These are phyloP conservation scores for Urtica urens DNA, from an alignment of 306 rosid genomes.

Conservation along the genomic window DNA sequence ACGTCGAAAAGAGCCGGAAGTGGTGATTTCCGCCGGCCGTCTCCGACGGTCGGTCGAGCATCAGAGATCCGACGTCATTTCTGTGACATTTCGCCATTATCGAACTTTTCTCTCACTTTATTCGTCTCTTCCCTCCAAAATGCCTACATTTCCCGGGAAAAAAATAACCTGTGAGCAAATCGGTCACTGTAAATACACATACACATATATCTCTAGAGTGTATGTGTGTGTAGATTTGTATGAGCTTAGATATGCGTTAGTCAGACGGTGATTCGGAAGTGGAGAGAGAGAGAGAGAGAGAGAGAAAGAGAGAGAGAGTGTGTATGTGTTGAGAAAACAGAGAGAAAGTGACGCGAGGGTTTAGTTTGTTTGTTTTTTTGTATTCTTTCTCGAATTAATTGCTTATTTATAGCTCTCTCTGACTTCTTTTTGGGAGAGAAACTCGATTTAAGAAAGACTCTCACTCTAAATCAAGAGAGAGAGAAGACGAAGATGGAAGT, in stretches of 20 bases:
- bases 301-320: background rate
- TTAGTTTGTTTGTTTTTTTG: background rate
- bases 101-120: no score
- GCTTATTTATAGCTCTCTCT: slow-evolving; percentile 1
- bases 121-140: slow-evolving; percentile 11
- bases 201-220: background rate
- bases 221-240: background rate
- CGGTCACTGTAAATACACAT: background rate
- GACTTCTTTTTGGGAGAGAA: background rate
- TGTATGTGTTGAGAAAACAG: background rate
- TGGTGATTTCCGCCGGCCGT: slow-evolving; percentile 21
- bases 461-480: background rate
- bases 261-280: slow-evolving; percentile 3
- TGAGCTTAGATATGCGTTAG: background rate
- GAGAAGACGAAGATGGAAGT: background rate
- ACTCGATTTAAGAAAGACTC: background rate
- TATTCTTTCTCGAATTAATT: background rate
- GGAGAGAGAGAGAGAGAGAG: slow-evolving; percentile 1
- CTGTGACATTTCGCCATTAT: slow-evolving; percentile 75
- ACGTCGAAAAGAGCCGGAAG: slow-evolving; percentile 44
- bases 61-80: slow-evolving; percentile 48
- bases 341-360: background rate
- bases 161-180: background rate
- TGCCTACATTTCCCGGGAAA: slow-evolving; percentile 38
- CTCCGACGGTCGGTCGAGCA: slow-evolving; percentile 29